Evolutionary conservation across 164 flowering plant genomes (phyloP), one percentile per base, ranked within the genome.

Genomic region (Chimonanthus salicifolius): DNA sequence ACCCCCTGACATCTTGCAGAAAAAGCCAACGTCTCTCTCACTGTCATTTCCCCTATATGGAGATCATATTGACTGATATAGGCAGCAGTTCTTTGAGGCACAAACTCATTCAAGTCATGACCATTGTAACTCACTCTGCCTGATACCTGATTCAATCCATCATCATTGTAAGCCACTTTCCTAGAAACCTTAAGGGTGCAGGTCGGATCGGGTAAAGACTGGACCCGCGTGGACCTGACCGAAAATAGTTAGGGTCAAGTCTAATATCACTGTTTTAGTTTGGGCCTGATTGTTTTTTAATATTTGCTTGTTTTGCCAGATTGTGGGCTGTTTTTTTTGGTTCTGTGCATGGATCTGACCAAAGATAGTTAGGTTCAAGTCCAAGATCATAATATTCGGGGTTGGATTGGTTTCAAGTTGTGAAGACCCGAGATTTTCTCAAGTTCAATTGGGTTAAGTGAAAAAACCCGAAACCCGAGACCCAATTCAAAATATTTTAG

Each of bases 101-200:
- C 90, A 78, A 89, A 89, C 76, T 89, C 90, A 18, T 83, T 73
- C 88, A 87, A 74, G 11, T 76, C 83, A 71, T 84, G 86, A 10
- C 90, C 92, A 76, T 89, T 89, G 62, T 87, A 87, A 15, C 86
- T 84, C 15, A 89, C 83, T 46, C 74, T 78, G 15, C 94, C 94
- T 0, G 88, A 80, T 48, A 79, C 79, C 92, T 89, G 75, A 69
- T 71, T 33, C 43, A 93, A 79, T 60, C 76, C 82, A 73, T 91
- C 90, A 68, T 94, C 98, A 72, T 93, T 94, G 69, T 94, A 94
- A 49, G 97, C 85, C 73, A 94, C 81, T 76, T 49, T 82, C 78
- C 98, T 97, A 74, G 97, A 88, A 75, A 80, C 79, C 98, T 94
- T 33, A 33, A 1, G 33, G 33, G 33, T 0, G 62, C 65, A 47